Percentiles rank a stretch among this genome's conserved stretches.
phyloP scores from a whole-genome alignment of 768 basidiomycete species.

The Russula sp. region DNA sequence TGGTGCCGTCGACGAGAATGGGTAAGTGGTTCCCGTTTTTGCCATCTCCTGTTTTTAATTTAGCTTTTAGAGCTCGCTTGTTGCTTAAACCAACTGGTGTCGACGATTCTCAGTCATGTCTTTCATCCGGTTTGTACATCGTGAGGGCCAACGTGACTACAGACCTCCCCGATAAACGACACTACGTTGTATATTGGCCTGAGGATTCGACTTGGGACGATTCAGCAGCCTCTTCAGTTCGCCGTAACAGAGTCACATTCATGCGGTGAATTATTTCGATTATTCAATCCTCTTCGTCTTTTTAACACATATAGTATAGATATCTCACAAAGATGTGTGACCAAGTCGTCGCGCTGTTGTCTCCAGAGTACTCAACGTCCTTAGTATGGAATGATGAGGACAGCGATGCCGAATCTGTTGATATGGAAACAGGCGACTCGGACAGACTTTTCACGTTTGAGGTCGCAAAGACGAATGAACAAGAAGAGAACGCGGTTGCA shows the following conservation, averaged over 20 bases:
- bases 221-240: constrained; percentile 35
- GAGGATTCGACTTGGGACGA: constrained; percentile 55
- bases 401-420: constrained; percentile 22
- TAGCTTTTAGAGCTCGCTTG: too few species aligned
- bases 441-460: constrained; percentile 48
- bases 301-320: not conserved
- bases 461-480: constrained; percentile 47
- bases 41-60: not conserved
- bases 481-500: constrained; percentile 42
- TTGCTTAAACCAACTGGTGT: too few species aligned
- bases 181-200: constrained; percentile 55
- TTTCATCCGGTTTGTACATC: not conserved
- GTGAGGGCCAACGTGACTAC: not conserved
- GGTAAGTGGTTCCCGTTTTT: constrained; percentile 30
- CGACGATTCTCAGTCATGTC: not conserved
- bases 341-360: constrained; percentile 45
- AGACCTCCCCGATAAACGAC: constrained; percentile 21
- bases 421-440: constrained; percentile 35
- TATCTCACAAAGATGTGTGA: constrained; percentile 34
- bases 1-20: constrained; percentile 31
- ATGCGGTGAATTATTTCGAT: constrained; percentile 39
- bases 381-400: constrained; percentile 39
- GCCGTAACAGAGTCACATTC: constrained; percentile 51
- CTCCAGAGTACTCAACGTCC: constrained; percentile 37
- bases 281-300: not conserved